Base-by-base conservation (phyloP, 1,284 basidiomycete genomes). In the Meripilus lineatus region DNA sequence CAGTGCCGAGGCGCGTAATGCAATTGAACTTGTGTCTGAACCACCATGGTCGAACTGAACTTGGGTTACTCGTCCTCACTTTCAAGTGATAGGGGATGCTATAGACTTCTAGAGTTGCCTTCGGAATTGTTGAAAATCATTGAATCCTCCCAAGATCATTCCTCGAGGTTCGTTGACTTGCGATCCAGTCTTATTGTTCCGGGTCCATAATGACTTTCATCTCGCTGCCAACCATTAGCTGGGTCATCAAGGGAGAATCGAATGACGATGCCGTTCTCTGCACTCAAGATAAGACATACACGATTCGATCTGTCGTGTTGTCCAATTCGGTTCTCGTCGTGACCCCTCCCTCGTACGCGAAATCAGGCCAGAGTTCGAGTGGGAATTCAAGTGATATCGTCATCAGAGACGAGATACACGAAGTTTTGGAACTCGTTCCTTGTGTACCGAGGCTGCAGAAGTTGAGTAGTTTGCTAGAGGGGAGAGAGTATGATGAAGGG, bases 231-330 rank as follows among this genome's bases (percentile, higher is more conserved):
- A 17, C 23, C 30, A 33, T n/a, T 45, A 89, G 88, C 32, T 61
- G 92, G 32, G 73, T 73, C 7, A 85, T 97, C 65, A 93, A 92
- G 60, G 93, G 93, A 1, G 69, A 80, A 33, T 64, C 78, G 1
- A 75, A 75, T 15, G 92, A 95, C 56, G 88, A 94, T 55, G 93
- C 93, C 0, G 91, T 95, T 0, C 67, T 94, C 3, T 95, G 93
- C 59, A 93, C 91, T 0, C 53, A 71, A 0, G 71, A 82, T 48
- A 81, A 78, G 58, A 96, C 93, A 0, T 96, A 86, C 60, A 62
- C 76, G 0, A 68, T 96, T 20, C 82, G 92, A 46, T 87, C 90
- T 0, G 82, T 96, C 6, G 73, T 78, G 3, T 70, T 94, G 37
- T 95, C 92, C 14, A 96, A 96, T 62, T 84, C 89, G 1, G 68